Base-by-base conservation (phyloP, 441 rosid species). In the Iberis amara region DNA sequence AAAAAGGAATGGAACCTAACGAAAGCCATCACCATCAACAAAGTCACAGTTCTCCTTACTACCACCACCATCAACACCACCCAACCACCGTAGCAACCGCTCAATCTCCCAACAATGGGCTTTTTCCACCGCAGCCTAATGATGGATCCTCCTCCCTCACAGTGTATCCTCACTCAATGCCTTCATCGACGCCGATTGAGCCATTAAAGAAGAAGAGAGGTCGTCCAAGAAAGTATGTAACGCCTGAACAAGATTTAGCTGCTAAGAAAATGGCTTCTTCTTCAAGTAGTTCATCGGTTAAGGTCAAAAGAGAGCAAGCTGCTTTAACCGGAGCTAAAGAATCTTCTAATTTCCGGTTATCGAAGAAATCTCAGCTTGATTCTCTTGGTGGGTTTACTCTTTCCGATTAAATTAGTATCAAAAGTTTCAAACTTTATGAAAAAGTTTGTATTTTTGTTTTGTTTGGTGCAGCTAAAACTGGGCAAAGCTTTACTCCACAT, bases 401-500 rank as follows among this genome's bases (percentile, higher is more conserved):
- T 11, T 30, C 9, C 21, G 6, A 6, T 8, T 0, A 32, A 46
- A 18, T 18, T 33, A 2, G 30, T 49, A 0, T 7, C 4, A 52
- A 18, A 62, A 46, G 49, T 14, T 53, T 51, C 47, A 8, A 39
- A 23, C 68, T 67, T 38, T 47, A 0, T n/a, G n/a, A n/a, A 18
- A 18, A 18, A 18, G 21, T 18, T 18, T 18, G 11, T 1, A 24
- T 41, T 12, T 46, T 30, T 7, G 14, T 6, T 39, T 43, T 14
- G 7, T 5, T 4, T 10, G 55, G 23, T 73, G 75, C 69, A 89
- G 97, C 94, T 49, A 79, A 67, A 69, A 73, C 78, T 8, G 96
- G 95, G 54, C 89, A 83, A 21, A 83, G 92, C 62, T 89, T 92
- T 73, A 79, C 79, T 28, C 94, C 94, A 1, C 86, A 89, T 78